Evolutionary conservation across 1,284 basidiomycete genomes (phyloP), one percentile per base, ranked within the genome.

Genomic region (Boletus smithii): DNA sequence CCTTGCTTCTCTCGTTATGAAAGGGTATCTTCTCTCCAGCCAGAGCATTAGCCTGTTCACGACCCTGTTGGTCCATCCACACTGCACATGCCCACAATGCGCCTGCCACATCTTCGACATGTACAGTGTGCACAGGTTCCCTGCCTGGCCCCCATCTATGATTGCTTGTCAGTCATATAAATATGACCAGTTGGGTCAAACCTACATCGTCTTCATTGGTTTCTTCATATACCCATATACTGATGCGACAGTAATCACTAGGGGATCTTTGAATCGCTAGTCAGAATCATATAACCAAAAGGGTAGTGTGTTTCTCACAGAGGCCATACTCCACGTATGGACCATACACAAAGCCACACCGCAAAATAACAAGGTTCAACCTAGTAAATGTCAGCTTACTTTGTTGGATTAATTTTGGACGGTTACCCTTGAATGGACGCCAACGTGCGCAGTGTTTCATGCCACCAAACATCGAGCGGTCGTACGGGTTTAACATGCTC

Each of bases 201-300:
- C 83, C 63, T 69, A 90, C 80, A 91, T 73, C 23, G 85, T 89
- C 66, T 90, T 91, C 85, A 95, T 90, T 4, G 91, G 88, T 59
- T 89, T 85, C 60, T 88, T 81, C 62, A 89, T 73, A 63, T 88
- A 83, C 14, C 87, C 83, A 66, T 94, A 94, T 16, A 92, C 84
- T 32, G 88, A 82, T n/a, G 80, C 87, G 3, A 90, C 82, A 0
- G 85, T 85, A 40, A 91, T 78, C 35, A 81, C 80, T 4, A 81
- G 77, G 24, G 85, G 72, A 48, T 60, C 59, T 59, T 51, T 14
- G 31, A 27, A 46, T 41, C 37, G 27, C 44, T 33, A 45, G 42
- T 51, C 40, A 52, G 44, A 16, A 48, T 18, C 50, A 50, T 41
- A 31, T 39, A 13, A 46, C 42, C 45, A 55, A 53, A 52, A 41